These are phyloP conservation scores for Tuber magnatum DNA, from an alignment of 495 filamentous ascomycete genomes.

Conservation along the genomic window DNA sequence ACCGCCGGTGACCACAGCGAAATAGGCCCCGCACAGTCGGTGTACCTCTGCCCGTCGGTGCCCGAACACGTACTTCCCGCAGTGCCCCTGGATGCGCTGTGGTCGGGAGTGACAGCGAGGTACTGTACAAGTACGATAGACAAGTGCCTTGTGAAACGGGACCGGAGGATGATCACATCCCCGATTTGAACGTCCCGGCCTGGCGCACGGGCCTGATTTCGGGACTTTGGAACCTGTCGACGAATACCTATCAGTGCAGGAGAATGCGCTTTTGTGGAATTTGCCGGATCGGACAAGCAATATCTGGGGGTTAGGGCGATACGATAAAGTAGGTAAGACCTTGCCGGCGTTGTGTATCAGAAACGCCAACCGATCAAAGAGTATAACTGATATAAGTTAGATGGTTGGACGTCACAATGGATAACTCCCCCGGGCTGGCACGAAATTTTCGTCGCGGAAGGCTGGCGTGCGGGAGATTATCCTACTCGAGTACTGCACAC, in stretches of 20 bases:
- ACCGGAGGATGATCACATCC: conserved; percentile 63
- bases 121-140: conserved; percentile 40
- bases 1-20: conserved; percentile 57
- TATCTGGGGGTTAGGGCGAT: conserved; percentile 15
- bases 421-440: neutral
- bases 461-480: conserved; percentile 47
- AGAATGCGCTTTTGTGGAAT: conserved; percentile 51
- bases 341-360: neutral
- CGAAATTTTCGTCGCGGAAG: neutral
- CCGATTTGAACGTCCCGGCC: too few species aligned
- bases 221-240: conserved; percentile 52
- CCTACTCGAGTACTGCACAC: too few species aligned
- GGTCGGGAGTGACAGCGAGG: conserved; percentile 25
- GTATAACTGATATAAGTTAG: neutral
- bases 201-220: too few species aligned
- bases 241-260: too few species aligned
- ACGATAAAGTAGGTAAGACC: neutral
- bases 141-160: conserved; percentile 57
- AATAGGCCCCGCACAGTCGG: conserved; percentile 61
- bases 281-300: conserved; percentile 47
- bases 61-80: conserved; percentile 41
- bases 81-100: conserved; percentile 42
- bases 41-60: conserved; percentile 45
- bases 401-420: neutral
- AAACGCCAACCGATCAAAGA: neutral